Percentiles rank a stretch among this genome's conserved stretches.
Evolutionary conservation across 2,329 filamentous ascomycete genomes (phyloP).

Genomic region (Chrysosporium queenslandicum): DNA sequence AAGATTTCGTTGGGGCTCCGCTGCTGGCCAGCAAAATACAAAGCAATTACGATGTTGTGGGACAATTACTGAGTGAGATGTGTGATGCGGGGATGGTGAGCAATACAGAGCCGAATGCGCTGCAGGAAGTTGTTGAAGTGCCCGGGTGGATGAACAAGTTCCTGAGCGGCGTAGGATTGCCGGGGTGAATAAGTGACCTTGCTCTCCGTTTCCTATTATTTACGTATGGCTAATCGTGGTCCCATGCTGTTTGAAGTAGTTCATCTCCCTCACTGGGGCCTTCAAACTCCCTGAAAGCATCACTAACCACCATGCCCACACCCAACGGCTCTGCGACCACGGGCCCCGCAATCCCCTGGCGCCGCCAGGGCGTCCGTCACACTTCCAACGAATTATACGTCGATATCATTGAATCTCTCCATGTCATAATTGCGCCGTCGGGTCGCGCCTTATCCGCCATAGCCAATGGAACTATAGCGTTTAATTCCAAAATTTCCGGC

Average conservation of each 20-base stretch:
- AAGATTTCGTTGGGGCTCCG: slow-evolving; percentile 87
- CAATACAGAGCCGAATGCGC: slow-evolving; percentile 85
- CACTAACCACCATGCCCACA: slow-evolving; percentile 25
- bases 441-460: slow-evolving; percentile 78
- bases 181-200: slow-evolving; percentile 45
- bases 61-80: slow-evolving; percentile 89
- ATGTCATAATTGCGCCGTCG: slow-evolving; percentile 80
- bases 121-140: slow-evolving; percentile 84
- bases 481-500: slow-evolving; percentile 89
- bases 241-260: too few species aligned
- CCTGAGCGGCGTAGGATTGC: slow-evolving; percentile 74
- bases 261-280: slow-evolving; percentile 35
- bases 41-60: slow-evolving; percentile 81
- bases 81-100: slow-evolving; percentile 84
- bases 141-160: slow-evolving; percentile 84
- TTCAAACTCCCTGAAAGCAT: slow-evolving; percentile 33
- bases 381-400: slow-evolving; percentile 97
- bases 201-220: neutral
- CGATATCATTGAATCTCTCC: slow-evolving; percentile 82
- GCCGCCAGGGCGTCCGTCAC: slow-evolving; percentile 81
- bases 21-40: slow-evolving; percentile 80
- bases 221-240: neutral
- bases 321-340: slow-evolving; percentile 25
- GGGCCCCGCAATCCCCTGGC: slow-evolving; percentile 65
- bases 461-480: slow-evolving; percentile 84